Evolutionary conservation across 1,284 basidiomycete genomes (phyloP).

Genomic region (Leccinum glutinopallens): DNA sequence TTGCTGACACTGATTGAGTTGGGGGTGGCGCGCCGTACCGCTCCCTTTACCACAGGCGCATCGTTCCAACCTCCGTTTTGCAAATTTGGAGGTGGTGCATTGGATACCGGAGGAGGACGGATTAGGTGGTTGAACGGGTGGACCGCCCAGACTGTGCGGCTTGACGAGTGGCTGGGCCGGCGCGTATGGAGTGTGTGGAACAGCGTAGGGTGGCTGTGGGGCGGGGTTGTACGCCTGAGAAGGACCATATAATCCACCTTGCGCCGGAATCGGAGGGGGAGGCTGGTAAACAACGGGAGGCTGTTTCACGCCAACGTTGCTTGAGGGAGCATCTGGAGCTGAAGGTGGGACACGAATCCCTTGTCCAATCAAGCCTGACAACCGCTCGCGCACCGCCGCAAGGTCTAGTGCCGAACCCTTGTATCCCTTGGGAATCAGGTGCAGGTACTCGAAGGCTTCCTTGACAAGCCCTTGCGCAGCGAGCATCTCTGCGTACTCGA

Average conservation of each 20-base stretch:
- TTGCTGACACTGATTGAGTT: constrained; percentile 52
- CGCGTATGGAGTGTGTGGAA: constrained; percentile 40
- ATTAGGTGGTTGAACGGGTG: constrained; percentile 24
- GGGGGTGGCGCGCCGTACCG: constrained; percentile 51
- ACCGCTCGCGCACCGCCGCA: constrained; percentile 63
- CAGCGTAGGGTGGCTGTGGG: constrained; percentile 27
- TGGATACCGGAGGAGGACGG: constrained; percentile 26
- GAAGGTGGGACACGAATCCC: constrained; percentile 25
- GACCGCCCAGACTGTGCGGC: constrained; percentile 23
- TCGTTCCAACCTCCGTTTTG: constrained; percentile 94
- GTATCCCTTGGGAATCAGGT: constrained; percentile 83
- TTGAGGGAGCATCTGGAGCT: constrained; percentile 27
- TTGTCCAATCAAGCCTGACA: constrained; percentile 52
- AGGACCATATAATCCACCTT: constrained; percentile 19
- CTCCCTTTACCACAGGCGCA: constrained; percentile 53
- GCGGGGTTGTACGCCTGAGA: constrained; percentile 13
- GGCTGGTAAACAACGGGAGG: constrained; percentile 7
- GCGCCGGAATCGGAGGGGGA: constrained; percentile 15
- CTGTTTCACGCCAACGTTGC: constrained; percentile 23
- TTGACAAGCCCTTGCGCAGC: constrained; percentile 88
- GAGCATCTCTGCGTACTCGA: constrained; percentile 93
- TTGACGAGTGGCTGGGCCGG: constrained; percentile 17
- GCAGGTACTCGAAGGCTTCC: constrained; percentile 82
- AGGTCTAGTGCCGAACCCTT: constrained; percentile 63
- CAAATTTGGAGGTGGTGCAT: constrained; percentile 48